These are phyloP conservation scores for Phytophthora uliginosa DNA, from an alignment of 352 stramenopile genomes.

Conservation along the genomic window DNA sequence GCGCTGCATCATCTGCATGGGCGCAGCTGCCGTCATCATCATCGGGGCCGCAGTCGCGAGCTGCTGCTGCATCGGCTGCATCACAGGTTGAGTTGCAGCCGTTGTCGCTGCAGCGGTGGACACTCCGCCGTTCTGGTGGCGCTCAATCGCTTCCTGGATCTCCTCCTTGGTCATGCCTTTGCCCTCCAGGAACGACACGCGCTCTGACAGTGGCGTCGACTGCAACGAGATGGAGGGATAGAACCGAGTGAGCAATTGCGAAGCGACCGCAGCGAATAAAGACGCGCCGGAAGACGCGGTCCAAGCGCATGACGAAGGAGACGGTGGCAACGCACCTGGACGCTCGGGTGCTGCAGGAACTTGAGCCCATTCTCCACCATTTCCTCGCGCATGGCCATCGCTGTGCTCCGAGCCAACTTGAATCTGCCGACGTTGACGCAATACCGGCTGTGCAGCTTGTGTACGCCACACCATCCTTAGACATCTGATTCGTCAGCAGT, in stretches of 20 bases:
- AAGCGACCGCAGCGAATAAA: conserved; percentile 3
- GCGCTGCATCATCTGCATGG: conserved; percentile 56
- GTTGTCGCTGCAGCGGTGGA: neutral
- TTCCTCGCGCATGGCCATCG: conserved; percentile 59
- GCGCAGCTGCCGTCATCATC: conserved; percentile 59
- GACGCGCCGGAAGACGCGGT: neutral
- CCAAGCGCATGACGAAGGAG: neutral
- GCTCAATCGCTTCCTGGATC: conserved; percentile 84
- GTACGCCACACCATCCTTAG: neutral
- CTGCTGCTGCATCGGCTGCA: conserved; percentile 17
- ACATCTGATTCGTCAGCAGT: neutral
- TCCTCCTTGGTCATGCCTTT: conserved; percentile 87
- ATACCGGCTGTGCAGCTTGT: neutral
- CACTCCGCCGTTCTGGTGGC: conserved; percentile 49
- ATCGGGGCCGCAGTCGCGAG: conserved; percentile 36
- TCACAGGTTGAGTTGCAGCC: neutral
- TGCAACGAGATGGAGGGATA: conserved; percentile 1
- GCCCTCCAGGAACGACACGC: conserved; percentile 81
- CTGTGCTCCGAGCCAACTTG: conserved; percentile 27
- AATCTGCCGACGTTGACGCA: conserved; percentile 21
- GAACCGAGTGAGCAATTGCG: neutral
- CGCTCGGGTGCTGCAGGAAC: conserved; percentile 85
- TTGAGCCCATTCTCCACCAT: conserved; percentile 86
- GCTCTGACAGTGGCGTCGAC: conserved; percentile 78
- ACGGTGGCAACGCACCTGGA: conserved; percentile 56